phyloP scores from a whole-genome alignment of 495 filamentous ascomycete species.

The Hyphodiscus hymeniophilus region DNA sequence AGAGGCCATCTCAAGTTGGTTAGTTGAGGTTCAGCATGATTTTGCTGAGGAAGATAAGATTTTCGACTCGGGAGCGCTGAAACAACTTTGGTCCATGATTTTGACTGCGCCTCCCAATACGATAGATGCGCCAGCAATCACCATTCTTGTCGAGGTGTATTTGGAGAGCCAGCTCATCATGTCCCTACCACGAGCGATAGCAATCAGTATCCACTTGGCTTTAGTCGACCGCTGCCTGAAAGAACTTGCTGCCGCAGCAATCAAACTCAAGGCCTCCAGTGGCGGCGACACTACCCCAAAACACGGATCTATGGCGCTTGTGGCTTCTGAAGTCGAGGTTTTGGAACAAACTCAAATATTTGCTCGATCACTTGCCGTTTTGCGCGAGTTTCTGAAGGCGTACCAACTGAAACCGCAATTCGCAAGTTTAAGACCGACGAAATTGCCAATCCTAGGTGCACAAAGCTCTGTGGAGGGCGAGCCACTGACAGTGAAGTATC shows the following conservation, averaged over 20 bases:
- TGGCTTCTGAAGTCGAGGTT: conserved; percentile 29
- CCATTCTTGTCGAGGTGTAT: conserved; percentile 67
- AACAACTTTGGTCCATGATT: conserved; percentile 78
- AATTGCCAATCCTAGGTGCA: conserved; percentile 30
- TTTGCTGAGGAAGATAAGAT: conserved; percentile 33
- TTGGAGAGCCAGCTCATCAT: conserved; percentile 43
- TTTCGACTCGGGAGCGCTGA: conserved; percentile 52
- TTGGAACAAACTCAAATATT: conserved; percentile 50
- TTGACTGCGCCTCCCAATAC: conserved; percentile 59
- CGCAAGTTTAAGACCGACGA: conserved; percentile 33
- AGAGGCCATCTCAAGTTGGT: conserved; percentile 12
- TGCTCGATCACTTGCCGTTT: conserved; percentile 51
- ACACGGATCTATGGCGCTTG: conserved; percentile 42
- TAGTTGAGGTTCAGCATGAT: conserved; percentile 11
- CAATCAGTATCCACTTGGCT: conserved; percentile 59
- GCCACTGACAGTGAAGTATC: conserved; percentile 59
- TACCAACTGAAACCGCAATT: conserved; percentile 41
- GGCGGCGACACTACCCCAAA: conserved; percentile 33
- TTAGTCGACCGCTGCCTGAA: conserved; percentile 70
- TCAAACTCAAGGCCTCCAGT: conserved; percentile 38
- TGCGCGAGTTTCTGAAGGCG: conserved; percentile 37
- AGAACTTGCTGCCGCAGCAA: conserved; percentile 64
- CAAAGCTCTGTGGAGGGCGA: conserved; percentile 42
- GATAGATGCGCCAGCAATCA: conserved; percentile 60
- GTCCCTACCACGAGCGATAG: conserved; percentile 34